Conservation (phyloP, 1,284 basidiomycete genomes). For the Peniophora sp. region DNA sequence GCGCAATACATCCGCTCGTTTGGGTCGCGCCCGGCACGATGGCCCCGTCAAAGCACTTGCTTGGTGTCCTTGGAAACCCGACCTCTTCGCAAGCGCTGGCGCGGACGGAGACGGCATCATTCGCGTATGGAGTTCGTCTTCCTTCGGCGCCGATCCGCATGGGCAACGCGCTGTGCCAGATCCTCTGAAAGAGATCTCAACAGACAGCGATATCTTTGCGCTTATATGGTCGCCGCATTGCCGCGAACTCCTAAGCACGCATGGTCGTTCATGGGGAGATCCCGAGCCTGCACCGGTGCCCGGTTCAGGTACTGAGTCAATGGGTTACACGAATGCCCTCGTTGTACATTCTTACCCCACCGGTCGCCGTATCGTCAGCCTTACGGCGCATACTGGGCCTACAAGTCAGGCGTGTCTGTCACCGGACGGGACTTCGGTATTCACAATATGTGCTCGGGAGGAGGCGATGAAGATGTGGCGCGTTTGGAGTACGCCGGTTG, state of each 20-base stretch:
- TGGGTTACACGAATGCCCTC: slow-evolving; percentile 36
- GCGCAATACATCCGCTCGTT: slow-evolving; percentile 25
- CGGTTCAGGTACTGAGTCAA: background rate
- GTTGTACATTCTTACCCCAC: slow-evolving; percentile 39
- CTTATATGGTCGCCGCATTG: slow-evolving; percentile 59
- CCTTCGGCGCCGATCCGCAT: background rate
- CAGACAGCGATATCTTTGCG: slow-evolving; percentile 57
- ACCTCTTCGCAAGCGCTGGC: slow-evolving; percentile 61
- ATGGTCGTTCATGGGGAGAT: slow-evolving; percentile 37
- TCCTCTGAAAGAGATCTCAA: slow-evolving; percentile 40
- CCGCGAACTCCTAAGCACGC: slow-evolving; percentile 61
- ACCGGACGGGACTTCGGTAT: slow-evolving; percentile 28
- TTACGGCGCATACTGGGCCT: slow-evolving; percentile 24
- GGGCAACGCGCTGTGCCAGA: slow-evolving; percentile 31
- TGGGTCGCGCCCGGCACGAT: slow-evolving; percentile 41
- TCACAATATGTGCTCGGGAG: slow-evolving; percentile 29
- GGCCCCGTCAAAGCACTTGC: slow-evolving; percentile 57
- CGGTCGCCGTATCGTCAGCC: slow-evolving; percentile 22
- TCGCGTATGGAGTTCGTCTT: slow-evolving; percentile 42
- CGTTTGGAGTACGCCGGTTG: slow-evolving; percentile 24
- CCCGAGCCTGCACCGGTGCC: slow-evolving; percentile 9
- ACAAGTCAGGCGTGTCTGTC: slow-evolving; percentile 27
- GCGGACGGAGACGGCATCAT: slow-evolving; percentile 60
- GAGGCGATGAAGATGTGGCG: slow-evolving; percentile 37
- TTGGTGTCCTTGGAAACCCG: slow-evolving; percentile 72